Evolutionary conservation across 768 basidiomycete species (phyloP).

Genomic region (Hebeloma cylindrosporum): DNA sequence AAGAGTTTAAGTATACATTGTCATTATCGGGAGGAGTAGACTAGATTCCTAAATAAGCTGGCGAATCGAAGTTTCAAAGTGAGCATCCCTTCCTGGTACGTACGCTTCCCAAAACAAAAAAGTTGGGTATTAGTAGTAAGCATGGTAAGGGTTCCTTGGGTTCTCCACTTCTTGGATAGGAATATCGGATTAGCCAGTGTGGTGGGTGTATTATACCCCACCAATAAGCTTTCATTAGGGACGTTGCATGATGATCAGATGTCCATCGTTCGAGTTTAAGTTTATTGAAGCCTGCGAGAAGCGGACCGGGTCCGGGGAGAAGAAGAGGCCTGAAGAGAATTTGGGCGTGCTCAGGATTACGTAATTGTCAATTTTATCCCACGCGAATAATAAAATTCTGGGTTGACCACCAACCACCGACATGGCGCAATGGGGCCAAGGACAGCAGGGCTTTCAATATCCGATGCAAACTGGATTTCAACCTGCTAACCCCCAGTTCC

Average conservation of each 20-base stretch:
- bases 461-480: conserved; percentile 73
- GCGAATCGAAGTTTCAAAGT: neutral
- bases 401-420: conserved; percentile 29
- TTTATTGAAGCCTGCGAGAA: no score
- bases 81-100: conserved; percentile 6
- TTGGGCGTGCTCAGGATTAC: no score
- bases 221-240: conserved; percentile 5
- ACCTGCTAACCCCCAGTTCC: conserved; percentile 38
- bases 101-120: conserved; percentile 10
- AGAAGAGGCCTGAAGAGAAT: no score
- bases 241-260: conserved; percentile 5
- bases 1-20: conserved; percentile 10
- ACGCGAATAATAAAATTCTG: conserved; percentile 22
- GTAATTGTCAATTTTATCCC: conserved; percentile 6
- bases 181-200: neutral
- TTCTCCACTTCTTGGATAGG: conserved; percentile 8
- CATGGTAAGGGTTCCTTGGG: conserved; percentile 10
- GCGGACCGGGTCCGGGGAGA: no score
- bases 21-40: neutral
- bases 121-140: conserved; percentile 7
- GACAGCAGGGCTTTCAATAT: conserved; percentile 68
- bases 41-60: conserved; percentile 9
- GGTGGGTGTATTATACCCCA: neutral
- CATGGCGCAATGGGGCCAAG: conserved; percentile 82
- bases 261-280: conserved; percentile 3